A percentile compares a stretch with the other conserved stretches of the same genome.
Conservation (phyloP, 2,329 filamentous ascomycete genomes). For the Amphichorda felina region DNA sequence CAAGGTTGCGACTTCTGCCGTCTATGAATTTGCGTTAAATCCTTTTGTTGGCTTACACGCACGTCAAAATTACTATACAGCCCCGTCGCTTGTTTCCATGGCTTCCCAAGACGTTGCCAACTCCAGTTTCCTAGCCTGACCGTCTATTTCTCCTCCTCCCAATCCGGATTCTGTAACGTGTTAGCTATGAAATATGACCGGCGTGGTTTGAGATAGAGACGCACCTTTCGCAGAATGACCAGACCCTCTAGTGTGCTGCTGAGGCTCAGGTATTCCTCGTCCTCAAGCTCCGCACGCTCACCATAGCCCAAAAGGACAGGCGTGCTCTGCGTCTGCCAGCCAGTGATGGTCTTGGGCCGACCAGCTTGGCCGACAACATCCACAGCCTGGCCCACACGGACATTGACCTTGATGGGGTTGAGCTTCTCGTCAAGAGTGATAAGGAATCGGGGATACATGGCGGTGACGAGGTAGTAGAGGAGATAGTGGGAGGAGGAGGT, state of each 20-base stretch:
- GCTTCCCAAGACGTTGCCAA: neutral
- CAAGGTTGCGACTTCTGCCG: too few relatives aligned
- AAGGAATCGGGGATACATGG: conserved; percentile 94
- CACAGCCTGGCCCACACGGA: conserved; percentile 93
- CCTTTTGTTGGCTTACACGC: conserved; percentile 11
- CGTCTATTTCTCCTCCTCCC: conserved; percentile 24
- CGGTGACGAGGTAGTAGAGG: conserved; percentile 91
- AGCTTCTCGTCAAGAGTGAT: conserved; percentile 92
- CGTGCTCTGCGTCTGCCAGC: conserved; percentile 99
- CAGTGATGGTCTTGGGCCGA: conserved; percentile 95
- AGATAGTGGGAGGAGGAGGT: conserved; percentile 69
- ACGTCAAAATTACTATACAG: conserved; percentile 20
- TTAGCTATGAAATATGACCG: too few relatives aligned
- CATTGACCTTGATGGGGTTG: conserved; percentile 88
- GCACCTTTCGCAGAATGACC: conserved; percentile 92
- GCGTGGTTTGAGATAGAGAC: neutral
- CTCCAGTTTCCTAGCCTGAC: conserved; percentile 9
- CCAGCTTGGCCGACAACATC: conserved; percentile 97
- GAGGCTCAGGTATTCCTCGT: conserved; percentile 91
- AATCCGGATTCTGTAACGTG: conserved; percentile 22
- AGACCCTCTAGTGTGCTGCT: conserved; percentile 87
- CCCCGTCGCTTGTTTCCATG: conserved; percentile 6
- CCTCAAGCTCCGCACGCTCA: conserved; percentile 90
- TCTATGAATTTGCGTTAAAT: conserved; percentile 7
- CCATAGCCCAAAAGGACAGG: conserved; percentile 90